Conservation (phyloP, 2,329 filamentous ascomycete genomes). For the Claviceps pazoutovae region DNA sequence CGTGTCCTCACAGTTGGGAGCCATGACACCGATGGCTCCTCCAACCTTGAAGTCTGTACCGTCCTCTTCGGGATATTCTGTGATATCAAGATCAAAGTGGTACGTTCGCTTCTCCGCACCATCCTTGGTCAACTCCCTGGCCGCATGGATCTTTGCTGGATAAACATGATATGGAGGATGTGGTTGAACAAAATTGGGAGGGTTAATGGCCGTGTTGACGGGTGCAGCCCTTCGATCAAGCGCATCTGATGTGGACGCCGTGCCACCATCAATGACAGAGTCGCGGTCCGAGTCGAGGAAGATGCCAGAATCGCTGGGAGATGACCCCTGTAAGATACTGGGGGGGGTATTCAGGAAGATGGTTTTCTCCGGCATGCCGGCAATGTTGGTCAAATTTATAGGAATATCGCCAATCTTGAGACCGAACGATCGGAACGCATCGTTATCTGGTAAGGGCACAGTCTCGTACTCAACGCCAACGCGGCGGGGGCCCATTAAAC, state of each 20-base stretch:
- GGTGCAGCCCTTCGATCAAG: conserved; percentile 13
- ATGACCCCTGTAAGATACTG: conserved; percentile 18
- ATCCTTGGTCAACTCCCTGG: conserved; percentile 71
- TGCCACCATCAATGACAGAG: conserved; percentile 10
- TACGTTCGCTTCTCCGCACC: conserved; percentile 95
- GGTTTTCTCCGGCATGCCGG: conserved; percentile 60
- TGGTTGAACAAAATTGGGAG: conserved; percentile 81
- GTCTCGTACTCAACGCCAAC: conserved; percentile 37
- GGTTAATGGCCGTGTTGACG: conserved; percentile 50
- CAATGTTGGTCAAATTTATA: conserved; percentile 55
- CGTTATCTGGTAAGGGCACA: conserved; percentile 57
- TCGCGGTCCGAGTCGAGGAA: conserved; percentile 26
- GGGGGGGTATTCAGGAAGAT: conserved; percentile 53
- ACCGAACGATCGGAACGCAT: conserved; percentile 66
- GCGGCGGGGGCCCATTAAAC: conserved; percentile 34
- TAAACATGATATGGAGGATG: conserved; percentile 89
- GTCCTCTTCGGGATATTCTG: conserved; percentile 78
- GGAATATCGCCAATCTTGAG: conserved; percentile 66
- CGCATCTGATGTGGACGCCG: conserved; percentile 15
- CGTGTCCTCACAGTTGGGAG: conserved; percentile 62
- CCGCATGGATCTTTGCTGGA: conserved; percentile 71
- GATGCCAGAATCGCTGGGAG: conserved; percentile 36
- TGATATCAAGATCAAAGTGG: conserved; percentile 94
- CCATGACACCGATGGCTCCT: conserved; percentile 85
- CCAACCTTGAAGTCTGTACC: conserved; percentile 89